Base-by-base conservation (phyloP, 2,329 filamentous ascomycete species). In the Ramichloridium luteum region DNA sequence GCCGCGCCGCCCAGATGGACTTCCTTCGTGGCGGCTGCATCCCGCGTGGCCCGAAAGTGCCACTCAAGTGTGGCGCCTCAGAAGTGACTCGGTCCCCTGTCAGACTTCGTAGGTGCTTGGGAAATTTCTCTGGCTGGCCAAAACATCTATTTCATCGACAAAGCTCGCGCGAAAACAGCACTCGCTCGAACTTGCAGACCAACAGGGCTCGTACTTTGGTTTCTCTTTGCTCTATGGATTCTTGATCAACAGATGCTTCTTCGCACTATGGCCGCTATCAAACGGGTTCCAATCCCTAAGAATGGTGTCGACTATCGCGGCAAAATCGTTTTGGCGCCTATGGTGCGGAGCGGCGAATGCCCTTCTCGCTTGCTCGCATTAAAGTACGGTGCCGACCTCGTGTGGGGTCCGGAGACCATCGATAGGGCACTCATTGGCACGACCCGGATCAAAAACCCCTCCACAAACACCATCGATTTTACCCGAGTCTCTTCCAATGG, bases 401-500 rank as follows among this genome's bases (percentile, higher is more conserved):
- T 98, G 44, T 98, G 90, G 88, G 88, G 90, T 9, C 90, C 90
- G 16, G 90, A 98, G 58, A 96, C 86, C 4, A 78, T 98, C 48
- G 90, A 98, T 59, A 74, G 77, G 53, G 77, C 88, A 35, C 76
- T 98, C 57, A 92, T 96, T 50, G 90, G 90, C 39, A 83, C 83
- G 9, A 79, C 72, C 15, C 73, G 86, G 41, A 74, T 73, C 37
- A 66, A 80, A 45, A 93, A 96, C 57, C 67, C 78, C 12, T 65
- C 70, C 27, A 84, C 81, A 5, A 72, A 72, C 36, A 90, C 80
- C 14, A 70, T 98, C 52, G 88, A 96, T 53, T 98, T 82, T 68
- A 78, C 75, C 18, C 77, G 86, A 39, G 55, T 73, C 16, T 74
- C 82, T 3, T 85, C 80, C 10, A 78, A 84, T 46, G 74, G 76